A percentile compares a stretch with the other conserved stretches of the same genome.
Evolutionary conservation across 192 early-diverging fungal genomes (phyloP).

Genomic region (Umbelopsis sp.): DNA sequence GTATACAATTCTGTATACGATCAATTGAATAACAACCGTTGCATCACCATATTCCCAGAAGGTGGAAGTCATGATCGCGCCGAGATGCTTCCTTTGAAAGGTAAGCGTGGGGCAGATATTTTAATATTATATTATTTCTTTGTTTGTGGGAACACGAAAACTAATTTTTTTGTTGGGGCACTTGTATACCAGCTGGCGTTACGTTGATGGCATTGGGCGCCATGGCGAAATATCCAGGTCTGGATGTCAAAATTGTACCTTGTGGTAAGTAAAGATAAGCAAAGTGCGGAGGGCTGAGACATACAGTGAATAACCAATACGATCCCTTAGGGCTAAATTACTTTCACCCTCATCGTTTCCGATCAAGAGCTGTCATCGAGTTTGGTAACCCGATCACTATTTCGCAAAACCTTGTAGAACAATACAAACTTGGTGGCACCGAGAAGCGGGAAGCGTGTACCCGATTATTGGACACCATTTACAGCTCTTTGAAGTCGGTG

Average conservation of each 20-base stretch:
- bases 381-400: conserved; percentile 92
- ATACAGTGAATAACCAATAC: background rate
- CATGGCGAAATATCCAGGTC: conserved; percentile 78
- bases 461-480: conserved; percentile 77
- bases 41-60: conserved; percentile 98
- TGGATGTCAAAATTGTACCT: conserved; percentile 94
- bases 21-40: conserved; percentile 68
- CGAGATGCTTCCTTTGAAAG: conserved; percentile 95
- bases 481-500: conserved; percentile 81
- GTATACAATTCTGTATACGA: conserved; percentile 88
- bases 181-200: conserved; percentile 59
- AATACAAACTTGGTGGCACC: conserved; percentile 80
- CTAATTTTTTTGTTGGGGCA: conserved; percentile 2
- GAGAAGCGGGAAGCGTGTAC: conserved; percentile 84
- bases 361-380: conserved; percentile 96
- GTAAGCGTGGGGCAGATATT: conserved; percentile 31
- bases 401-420: conserved; percentile 74
- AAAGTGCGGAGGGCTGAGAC: background rate
- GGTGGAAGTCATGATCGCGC: conserved; percentile 97
- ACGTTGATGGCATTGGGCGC: conserved; percentile 89
- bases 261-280: conserved; percentile 43
- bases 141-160: background rate
- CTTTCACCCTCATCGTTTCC: conserved; percentile 94
- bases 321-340: conserved; percentile 75
- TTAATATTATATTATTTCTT: conserved; percentile 6